phyloP scores from a whole-genome alignment of 1,284 basidiomycete genomes.

The Leccinum solheimii region DNA sequence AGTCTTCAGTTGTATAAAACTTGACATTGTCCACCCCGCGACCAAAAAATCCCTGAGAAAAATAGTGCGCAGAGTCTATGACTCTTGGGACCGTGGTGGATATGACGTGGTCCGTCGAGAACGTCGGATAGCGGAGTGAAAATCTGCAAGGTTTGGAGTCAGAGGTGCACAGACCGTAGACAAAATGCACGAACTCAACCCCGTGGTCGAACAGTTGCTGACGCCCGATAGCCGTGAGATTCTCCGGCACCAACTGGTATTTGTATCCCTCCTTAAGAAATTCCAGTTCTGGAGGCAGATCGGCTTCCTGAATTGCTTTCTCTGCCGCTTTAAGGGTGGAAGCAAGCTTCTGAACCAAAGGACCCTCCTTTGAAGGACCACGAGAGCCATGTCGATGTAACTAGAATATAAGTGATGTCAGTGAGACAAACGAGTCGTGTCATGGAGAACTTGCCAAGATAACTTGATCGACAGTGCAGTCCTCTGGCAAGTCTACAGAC shows the following conservation, averaged over 20 bases:
- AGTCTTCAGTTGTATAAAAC: conserved; percentile 16
- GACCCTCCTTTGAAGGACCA: conserved; percentile 22
- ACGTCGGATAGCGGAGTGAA: conserved; percentile 17
- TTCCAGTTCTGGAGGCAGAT: conserved; percentile 36
- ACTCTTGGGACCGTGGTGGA: conserved; percentile 41
- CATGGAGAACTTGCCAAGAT: conserved; percentile 30
- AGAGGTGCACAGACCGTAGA: neutral
- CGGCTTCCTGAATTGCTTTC: conserved; percentile 32
- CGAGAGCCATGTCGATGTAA: conserved; percentile 34
- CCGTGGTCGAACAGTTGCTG: conserved; percentile 22
- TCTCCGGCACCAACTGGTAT: conserved; percentile 23
- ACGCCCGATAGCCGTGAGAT: conserved; percentile 23
- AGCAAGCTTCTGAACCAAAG: conserved; percentile 36
- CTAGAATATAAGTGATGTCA: neutral
- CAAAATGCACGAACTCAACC: conserved; percentile 15
- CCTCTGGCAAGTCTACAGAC: conserved; percentile 38
- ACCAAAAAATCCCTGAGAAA: conserved; percentile 18
- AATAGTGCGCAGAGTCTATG: conserved; percentile 22
- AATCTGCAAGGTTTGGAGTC: conserved; percentile 19
- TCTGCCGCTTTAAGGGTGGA: conserved; percentile 34
- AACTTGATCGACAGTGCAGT: conserved; percentile 46
- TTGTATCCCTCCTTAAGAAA: conserved; percentile 46
- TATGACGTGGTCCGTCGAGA: conserved; percentile 36
- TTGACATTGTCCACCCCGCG: conserved; percentile 1
- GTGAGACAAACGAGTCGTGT: neutral